Evolutionary conservation across 495 filamentous ascomycete genomes (phyloP).

Genomic region (Talaromyces adpressus): DNA sequence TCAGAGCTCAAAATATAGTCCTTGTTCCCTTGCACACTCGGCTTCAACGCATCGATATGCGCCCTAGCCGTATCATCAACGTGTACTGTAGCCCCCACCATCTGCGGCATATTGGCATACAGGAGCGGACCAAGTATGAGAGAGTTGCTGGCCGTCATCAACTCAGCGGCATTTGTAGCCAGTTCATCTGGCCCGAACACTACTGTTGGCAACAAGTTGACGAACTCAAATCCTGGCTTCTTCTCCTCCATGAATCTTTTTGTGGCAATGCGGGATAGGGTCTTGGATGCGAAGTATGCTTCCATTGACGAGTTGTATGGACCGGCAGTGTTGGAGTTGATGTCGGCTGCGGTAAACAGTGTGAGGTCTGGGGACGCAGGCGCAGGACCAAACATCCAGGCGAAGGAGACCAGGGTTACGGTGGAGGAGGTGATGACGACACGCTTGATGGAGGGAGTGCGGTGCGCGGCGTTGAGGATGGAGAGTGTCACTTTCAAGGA

Average conservation of each 20-base stretch:
- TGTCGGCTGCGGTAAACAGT: slow-evolving; percentile 10
- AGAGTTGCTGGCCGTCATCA: slow-evolving; percentile 12
- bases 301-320: slow-evolving; percentile 14
- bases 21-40: slow-evolving; percentile 10
- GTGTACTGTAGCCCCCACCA: slow-evolving; percentile 17
- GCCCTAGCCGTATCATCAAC: slow-evolving; percentile 19
- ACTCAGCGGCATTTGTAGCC: slow-evolving; percentile 8
- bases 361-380: background rate
- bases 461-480: slow-evolving; percentile 35
- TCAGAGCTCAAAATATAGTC: slow-evolving; percentile 17
- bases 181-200: slow-evolving; percentile 18
- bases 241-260: slow-evolving; percentile 14
- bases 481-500: slow-evolving; percentile 30
- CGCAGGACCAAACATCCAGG: slow-evolving; percentile 13
- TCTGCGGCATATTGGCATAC: slow-evolving; percentile 15
- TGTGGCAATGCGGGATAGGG: slow-evolving; percentile 20
- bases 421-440: slow-evolving; percentile 41
- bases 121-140: slow-evolving; percentile 8
- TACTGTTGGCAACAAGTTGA: slow-evolving; percentile 16
- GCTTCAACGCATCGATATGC: slow-evolving; percentile 19
- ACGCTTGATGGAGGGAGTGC: slow-evolving; percentile 25
- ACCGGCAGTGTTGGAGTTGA: slow-evolving; percentile 9
- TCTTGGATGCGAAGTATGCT: slow-evolving; percentile 25
- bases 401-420: slow-evolving; percentile 18
- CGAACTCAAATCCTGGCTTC: slow-evolving; percentile 17